These are phyloP conservation scores for Alternaria ethzedia DNA, from an alignment of 2,329 filamentous ascomycete species.

Conservation along the genomic window DNA sequence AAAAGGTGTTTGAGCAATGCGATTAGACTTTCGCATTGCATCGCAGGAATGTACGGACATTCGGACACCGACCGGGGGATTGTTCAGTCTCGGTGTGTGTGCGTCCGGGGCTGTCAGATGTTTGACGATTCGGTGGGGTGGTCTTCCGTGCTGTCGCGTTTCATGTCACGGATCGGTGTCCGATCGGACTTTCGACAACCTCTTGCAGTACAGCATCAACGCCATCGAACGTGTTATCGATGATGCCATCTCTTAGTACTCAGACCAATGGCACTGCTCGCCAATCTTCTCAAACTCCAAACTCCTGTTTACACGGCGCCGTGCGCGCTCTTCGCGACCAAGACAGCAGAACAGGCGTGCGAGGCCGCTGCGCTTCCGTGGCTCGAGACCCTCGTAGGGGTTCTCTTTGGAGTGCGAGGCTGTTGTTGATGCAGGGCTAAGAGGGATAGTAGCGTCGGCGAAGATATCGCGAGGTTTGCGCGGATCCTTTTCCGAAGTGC, in stretches of 20 bases:
- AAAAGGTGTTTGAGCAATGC: neutral
- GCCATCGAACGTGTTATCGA: neutral
- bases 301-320: slow-evolving; percentile 23
- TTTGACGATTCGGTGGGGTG: slow-evolving; percentile 5
- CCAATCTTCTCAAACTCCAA: slow-evolving; percentile 42
- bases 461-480: slow-evolving; percentile 35
- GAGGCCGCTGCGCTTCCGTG: slow-evolving; percentile 38
- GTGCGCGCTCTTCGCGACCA: slow-evolving; percentile 39
- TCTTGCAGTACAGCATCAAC: neutral
- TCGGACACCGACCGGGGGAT: neutral
- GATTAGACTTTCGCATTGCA: neutral
- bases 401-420: slow-evolving; percentile 18
- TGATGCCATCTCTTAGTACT: slow-evolving; percentile 21
- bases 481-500: slow-evolving; percentile 20
- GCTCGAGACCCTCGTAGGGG: slow-evolving; percentile 34
- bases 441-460: slow-evolving; percentile 43
- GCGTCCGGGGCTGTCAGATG: slow-evolving; percentile 1
- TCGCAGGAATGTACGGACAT: neutral
- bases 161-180: neutral
- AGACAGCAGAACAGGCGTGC: slow-evolving; percentile 45
- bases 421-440: slow-evolving; percentile 34
- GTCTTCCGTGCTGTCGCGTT: neutral
- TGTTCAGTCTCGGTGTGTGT: neutral
- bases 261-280: slow-evolving; percentile 40
- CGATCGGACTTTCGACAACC: neutral